phyloP scores from a whole-genome alignment of 2,329 filamentous ascomycete species.

The Apiospora sp. region DNA sequence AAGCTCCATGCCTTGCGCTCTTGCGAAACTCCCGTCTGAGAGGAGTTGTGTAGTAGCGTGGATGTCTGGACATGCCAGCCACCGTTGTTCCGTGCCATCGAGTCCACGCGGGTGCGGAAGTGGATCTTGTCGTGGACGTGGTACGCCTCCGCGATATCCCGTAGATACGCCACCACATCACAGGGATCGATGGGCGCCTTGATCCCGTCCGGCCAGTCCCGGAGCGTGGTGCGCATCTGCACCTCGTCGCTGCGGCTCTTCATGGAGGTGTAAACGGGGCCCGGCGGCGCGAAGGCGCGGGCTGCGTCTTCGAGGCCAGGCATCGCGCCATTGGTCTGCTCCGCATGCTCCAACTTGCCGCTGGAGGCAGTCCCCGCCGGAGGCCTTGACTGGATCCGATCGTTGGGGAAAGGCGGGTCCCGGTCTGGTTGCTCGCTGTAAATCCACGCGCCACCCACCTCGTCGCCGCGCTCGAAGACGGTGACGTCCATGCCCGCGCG shows the following conservation, averaged over 20 bases:
- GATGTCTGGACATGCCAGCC: background rate
- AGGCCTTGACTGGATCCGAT: constrained; percentile 28
- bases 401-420: constrained; percentile 40
- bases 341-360: background rate
- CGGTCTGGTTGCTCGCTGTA: constrained; percentile 60
- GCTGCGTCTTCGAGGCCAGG: constrained; percentile 35
- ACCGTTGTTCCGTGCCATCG: too few relatives aligned
- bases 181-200: background rate
- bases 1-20: constrained; percentile 50
- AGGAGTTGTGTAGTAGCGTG: background rate
- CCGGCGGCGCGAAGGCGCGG: constrained; percentile 54
- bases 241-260: constrained; percentile 78
- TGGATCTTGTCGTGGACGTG: background rate
- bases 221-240: constrained; percentile 52
- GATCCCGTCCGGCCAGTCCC: constrained; percentile 55
- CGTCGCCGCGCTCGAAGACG: constrained; percentile 59
- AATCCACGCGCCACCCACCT: constrained; percentile 71
- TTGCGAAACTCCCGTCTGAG: background rate
- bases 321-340: background rate
- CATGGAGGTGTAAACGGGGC: constrained; percentile 65
- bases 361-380: constrained; percentile 39
- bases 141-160: background rate
- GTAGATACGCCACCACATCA: constrained; percentile 18
- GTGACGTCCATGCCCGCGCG: constrained; percentile 66
- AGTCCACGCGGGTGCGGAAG: constrained; percentile 12